Percentiles rank a stretch among this genome's conserved stretches.
Conservation (phyloP, 257 asterid species). For the Eustoma russellianum region DNA sequence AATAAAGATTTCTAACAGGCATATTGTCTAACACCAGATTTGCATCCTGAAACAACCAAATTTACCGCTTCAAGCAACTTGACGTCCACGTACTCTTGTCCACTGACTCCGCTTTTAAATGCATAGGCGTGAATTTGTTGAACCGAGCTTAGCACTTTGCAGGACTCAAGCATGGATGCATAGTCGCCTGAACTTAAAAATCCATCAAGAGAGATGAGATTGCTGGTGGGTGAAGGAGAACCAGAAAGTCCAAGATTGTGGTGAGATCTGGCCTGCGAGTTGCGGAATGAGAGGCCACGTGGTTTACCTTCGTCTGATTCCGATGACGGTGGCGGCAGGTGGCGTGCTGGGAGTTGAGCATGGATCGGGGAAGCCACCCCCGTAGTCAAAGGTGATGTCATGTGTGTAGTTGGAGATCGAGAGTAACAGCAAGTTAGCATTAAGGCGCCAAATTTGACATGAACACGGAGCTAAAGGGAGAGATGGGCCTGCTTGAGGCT, state of each 20-base stretch:
- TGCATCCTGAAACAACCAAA: slow-evolving; percentile 30
- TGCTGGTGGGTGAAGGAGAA: neutral
- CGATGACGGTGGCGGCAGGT: slow-evolving; percentile 1
- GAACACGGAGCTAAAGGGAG: no score
- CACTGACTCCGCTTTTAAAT: slow-evolving; percentile 45
- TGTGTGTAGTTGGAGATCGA: neutral
- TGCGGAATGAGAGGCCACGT: neutral
- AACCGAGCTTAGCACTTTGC: slow-evolving; percentile 32
- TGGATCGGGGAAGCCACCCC: neutral
- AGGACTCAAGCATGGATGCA: slow-evolving; percentile 49
- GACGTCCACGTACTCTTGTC: slow-evolving; percentile 52
- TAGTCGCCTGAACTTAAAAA: slow-evolving; percentile 33
- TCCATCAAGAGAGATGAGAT: slow-evolving; percentile 9
- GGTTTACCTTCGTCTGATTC: neutral
- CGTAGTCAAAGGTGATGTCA: slow-evolving; percentile 6
- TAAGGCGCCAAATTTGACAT: no score
- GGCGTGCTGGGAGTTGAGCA: neutral
- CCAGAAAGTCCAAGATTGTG: neutral
- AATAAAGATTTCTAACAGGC: slow-evolving; percentile 46
- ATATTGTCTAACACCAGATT: slow-evolving; percentile 47
- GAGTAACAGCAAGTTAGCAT: no score
- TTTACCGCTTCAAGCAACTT: slow-evolving; percentile 44
- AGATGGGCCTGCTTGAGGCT: no score
- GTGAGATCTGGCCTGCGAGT: neutral
- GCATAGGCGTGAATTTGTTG: slow-evolving; percentile 61